Evolutionary conservation across 1,284 basidiomycete species (phyloP), one percentile per base, ranked within the genome.

Genomic region (Papiliotrema flavescens): DNA sequence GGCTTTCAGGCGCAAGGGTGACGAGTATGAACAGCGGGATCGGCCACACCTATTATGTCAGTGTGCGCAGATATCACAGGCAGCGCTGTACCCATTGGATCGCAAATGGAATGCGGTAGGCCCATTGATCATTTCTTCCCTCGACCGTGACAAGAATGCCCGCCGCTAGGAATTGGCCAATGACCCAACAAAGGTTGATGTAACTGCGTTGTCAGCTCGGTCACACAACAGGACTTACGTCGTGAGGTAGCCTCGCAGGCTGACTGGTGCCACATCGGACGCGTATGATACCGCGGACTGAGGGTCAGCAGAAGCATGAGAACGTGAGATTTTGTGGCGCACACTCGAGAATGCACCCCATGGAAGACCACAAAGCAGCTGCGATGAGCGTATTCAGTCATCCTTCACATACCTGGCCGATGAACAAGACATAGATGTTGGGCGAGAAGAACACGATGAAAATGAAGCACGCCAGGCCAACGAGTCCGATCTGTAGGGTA

Each of bases 281-380:
- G 80, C 80, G 60, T 80, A 81, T 1, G 79, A 72, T 22, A 72
- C 75, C 19, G 41, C 17, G 15, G 39, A 41, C 39, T 41, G 39
- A 4, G n/a, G 4, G 4, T 19, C 22, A 22, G n/a, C 39, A 41
- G 36, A n/a, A 11, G 36, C 36, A 37, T n/a, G 36, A 37, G n/a
- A n/a, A n/a, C n/a, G n/a, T n/a, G n/a, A n/a, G n/a, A n/a, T n/a
- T n/a, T n/a, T n/a, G n/a, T n/a, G n/a, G n/a, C 39, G 15, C n/a
- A 41, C n/a, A 15, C 39, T 41, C 6, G n/a, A n/a, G n/a, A 41
- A 41, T 5, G 39, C 39, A 41, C 22, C 39, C 39, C 39, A 41
- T 22, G 22, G 39, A 15, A 22, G 22, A 41, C 22, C 28, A 11
- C 39, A 41, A 22, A 41, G 39, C 5, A 41, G n/a, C 39, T 41